phyloP scores from a whole-genome alignment of 441 rosid genomes.

The Codiaeum variegatum region DNA sequence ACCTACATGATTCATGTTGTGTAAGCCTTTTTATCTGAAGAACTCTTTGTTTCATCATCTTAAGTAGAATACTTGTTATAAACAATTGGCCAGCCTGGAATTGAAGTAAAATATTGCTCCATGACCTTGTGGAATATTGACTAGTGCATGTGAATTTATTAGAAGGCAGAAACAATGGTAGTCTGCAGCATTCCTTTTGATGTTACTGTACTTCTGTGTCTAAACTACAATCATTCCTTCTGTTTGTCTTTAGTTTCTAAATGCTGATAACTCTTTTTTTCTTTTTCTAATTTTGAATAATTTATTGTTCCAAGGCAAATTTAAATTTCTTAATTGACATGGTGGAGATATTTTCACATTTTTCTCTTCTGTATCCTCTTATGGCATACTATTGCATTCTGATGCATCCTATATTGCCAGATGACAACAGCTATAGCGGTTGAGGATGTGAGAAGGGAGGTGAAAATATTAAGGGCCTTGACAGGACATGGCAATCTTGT shows the following conservation, averaged over 20 bases:
- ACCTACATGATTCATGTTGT: background rate
- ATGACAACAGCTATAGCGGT: constrained; percentile 94
- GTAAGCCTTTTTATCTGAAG: background rate
- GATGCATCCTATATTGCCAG: constrained; percentile 29
- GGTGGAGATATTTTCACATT: background rate
- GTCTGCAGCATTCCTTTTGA: background rate
- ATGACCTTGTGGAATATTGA: background rate
- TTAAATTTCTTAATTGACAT: background rate
- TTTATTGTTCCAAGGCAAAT: background rate
- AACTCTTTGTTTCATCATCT: background rate
- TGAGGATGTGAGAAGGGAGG: constrained; percentile 98
- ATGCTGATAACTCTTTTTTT: background rate
- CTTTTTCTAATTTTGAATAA: background rate
- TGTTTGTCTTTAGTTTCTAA: background rate
- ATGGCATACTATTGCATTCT: background rate
- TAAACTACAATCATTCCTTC: background rate
- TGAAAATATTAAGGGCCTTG: constrained; percentile 75
- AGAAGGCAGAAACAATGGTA: background rate
- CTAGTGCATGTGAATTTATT: background rate
- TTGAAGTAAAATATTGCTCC: background rate
- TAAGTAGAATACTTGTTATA: background rate
- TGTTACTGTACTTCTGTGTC: background rate
- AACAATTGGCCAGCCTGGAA: background rate
- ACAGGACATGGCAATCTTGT: constrained; percentile 76
- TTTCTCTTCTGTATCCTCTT: background rate